phyloP scores from a whole-genome alignment of 1,139 yeast species.

The Saccharomycopsis hybrid region DNA sequence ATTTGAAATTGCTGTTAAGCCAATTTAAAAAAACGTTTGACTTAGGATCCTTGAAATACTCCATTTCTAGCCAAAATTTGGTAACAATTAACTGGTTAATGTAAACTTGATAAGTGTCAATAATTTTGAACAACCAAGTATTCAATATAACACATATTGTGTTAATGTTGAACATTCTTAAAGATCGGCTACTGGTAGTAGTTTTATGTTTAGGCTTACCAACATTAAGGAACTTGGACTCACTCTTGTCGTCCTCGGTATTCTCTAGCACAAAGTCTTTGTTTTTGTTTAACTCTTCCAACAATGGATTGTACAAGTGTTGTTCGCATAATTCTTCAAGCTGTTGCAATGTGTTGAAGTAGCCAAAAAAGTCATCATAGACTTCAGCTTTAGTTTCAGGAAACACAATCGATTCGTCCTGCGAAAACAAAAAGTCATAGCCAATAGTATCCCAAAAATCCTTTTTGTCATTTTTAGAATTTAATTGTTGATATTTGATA shows the following conservation, averaged over 20 bases:
- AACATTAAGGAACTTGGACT: no score
- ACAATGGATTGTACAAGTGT: conserved; percentile 14
- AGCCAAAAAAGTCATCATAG: conserved; percentile 21
- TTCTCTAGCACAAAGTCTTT: no score
- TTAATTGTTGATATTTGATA: conserved; percentile 15
- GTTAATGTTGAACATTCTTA: conserved; percentile 15
- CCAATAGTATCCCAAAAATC: conserved; percentile 21
- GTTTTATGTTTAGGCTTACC: not conserved
- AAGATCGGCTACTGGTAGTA: not conserved
- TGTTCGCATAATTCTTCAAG: conserved; percentile 18
- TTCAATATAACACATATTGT: conserved; percentile 19
- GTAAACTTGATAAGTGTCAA: conserved; percentile 20
- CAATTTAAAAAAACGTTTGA: conserved; percentile 17
- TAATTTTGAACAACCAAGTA: conserved; percentile 20
- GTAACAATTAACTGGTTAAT: conserved; percentile 19
- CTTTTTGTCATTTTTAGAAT: conserved; percentile 16
- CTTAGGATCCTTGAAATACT: conserved; percentile 13
- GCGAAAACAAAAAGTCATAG: conserved; percentile 18
- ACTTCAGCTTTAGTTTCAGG: conserved; percentile 21
- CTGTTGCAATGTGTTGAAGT: conserved; percentile 19
- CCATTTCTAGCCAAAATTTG: conserved; percentile 21
- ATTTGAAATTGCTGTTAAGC: conserved; percentile 16
- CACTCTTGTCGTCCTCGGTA: no score
- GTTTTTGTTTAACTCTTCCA: conserved; percentile 16
- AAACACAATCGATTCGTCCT: conserved; percentile 18